A percentile compares a stretch with the other conserved stretches of the same genome.
phyloP scores from a whole-genome alignment of 495 filamentous ascomycete species.

The Penicillium desertorum region DNA sequence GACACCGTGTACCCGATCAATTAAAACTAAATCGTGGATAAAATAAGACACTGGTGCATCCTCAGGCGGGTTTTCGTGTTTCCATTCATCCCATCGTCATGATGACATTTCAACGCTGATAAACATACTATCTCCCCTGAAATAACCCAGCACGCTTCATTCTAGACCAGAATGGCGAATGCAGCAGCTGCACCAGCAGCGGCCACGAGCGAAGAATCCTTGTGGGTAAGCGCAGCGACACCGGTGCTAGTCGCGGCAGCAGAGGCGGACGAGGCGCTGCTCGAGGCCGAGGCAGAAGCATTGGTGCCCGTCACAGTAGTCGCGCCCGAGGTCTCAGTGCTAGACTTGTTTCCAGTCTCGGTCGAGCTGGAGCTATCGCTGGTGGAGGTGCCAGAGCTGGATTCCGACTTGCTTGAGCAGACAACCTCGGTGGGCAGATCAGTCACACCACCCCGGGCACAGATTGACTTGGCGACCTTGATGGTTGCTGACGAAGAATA shows the following conservation, averaged over 20 bases:
- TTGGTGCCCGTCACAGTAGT: constrained; percentile 15
- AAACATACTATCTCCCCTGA: background rate
- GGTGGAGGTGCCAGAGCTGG: constrained; percentile 28
- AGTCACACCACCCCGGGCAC: constrained; percentile 42
- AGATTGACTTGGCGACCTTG: constrained; percentile 51
- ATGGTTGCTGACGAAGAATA: constrained; percentile 42
- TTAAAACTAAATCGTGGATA: background rate
- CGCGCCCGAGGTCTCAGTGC: constrained; percentile 17
- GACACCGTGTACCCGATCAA: background rate
- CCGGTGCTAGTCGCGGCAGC: constrained; percentile 30
- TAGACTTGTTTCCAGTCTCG: constrained; percentile 20
- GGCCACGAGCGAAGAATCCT: constrained; percentile 35
- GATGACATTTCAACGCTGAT: background rate
- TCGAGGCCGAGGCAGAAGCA: constrained; percentile 17
- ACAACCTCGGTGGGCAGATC: constrained; percentile 38
- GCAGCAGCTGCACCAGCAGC: constrained; percentile 36
- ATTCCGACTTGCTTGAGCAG: constrained; percentile 32
- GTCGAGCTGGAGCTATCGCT: constrained; percentile 20
- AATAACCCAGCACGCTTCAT: background rate
- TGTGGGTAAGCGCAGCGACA: constrained; percentile 50
- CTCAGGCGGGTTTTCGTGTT: background rate
- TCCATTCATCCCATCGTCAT: background rate
- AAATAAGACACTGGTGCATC: constrained; percentile 5
- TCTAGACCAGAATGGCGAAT: constrained; percentile 36
- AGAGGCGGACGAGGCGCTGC: constrained; percentile 15